Conservation (phyloP, 441 rosid genomes). For the Syzygium malaccense region DNA sequence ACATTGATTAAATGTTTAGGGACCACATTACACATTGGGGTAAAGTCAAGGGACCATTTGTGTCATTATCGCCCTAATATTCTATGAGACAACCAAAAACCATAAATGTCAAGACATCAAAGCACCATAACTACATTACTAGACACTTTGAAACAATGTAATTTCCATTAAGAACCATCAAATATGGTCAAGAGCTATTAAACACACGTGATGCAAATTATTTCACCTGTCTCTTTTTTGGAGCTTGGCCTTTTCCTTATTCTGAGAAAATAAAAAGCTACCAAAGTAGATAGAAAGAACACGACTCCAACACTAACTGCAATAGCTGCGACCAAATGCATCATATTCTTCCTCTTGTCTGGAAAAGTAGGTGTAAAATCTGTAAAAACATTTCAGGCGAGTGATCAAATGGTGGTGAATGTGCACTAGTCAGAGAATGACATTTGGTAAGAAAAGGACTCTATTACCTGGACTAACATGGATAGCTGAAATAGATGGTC, state of each 20-base stretch:
- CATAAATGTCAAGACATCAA: background rate
- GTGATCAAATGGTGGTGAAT: background rate
- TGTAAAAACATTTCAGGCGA: background rate
- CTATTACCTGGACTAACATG: conserved; percentile 24
- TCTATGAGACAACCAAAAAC: background rate
- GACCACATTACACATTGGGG: too few species aligned
- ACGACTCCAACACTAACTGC: background rate
- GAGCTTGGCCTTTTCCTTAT: background rate
- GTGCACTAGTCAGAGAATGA: background rate
- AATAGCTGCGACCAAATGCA: background rate
- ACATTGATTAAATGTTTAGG: too few species aligned
- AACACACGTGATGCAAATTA: background rate
- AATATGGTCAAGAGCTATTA: background rate
- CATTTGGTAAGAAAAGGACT: conserved; percentile 3
- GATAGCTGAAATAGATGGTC: conserved; percentile 56
- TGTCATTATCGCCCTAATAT: background rate
- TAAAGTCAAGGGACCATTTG: too few species aligned
- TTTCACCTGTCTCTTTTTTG: background rate
- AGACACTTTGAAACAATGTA: background rate
- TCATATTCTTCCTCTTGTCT: background rate
- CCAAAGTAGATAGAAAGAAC: background rate
- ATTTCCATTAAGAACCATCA: background rate
- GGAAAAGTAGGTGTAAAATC: background rate
- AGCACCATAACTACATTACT: background rate
- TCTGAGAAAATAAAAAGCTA: background rate